Percentiles rank a stretch among this genome's conserved stretches.
Evolutionary conservation across 2,329 filamentous ascomycete species (phyloP).

Genomic region (Corynespora cassiicola): DNA sequence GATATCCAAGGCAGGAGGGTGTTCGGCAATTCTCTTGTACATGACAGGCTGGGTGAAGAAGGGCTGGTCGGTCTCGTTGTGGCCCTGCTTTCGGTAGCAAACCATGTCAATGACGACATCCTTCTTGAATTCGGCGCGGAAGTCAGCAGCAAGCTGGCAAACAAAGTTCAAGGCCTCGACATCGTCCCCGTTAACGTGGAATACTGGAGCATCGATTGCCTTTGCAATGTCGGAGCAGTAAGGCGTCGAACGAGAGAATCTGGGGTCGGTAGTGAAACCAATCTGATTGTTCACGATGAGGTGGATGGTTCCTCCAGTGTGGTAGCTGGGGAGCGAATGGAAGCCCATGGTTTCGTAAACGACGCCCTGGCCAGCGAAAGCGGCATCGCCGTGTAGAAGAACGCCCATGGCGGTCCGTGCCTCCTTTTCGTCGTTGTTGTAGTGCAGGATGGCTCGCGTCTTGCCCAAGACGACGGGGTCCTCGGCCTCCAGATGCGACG

Average conservation of each 20-base stretch:
- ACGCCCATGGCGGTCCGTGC: slow-evolving; percentile 94
- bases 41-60: slow-evolving; percentile 99
- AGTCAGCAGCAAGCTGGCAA: slow-evolving; percentile 95
- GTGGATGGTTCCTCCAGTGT: slow-evolving; percentile 96
- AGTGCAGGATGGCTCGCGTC: slow-evolving; percentile 97
- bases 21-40: slow-evolving; percentile 95
- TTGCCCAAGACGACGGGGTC: slow-evolving; percentile 98
- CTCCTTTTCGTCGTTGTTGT: slow-evolving; percentile 93
- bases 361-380: slow-evolving; percentile 93
- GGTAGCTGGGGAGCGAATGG: slow-evolving; percentile 93
- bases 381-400: slow-evolving; percentile 94
- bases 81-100: slow-evolving; percentile 98
- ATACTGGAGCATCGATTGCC: slow-evolving; percentile 96
- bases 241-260: slow-evolving; percentile 94
- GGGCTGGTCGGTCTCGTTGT: slow-evolving; percentile 99
- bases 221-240: slow-evolving; percentile 99
- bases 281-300: slow-evolving; percentile 99
- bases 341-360: slow-evolving; percentile 99
- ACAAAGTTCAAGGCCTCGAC: slow-evolving; percentile 98
- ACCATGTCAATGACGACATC: slow-evolving; percentile 98
- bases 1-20: slow-evolving; percentile 84
- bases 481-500: slow-evolving; percentile 96
- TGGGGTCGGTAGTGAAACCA: slow-evolving; percentile 97
- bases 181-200: slow-evolving; percentile 99
- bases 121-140: slow-evolving; percentile 98